Percentiles rank a stretch among this genome's conserved stretches.
These are phyloP conservation scores for Ceratobasidium sp. DNA, from an alignment of 1,284 basidiomycete species.

Conservation along the genomic window DNA sequence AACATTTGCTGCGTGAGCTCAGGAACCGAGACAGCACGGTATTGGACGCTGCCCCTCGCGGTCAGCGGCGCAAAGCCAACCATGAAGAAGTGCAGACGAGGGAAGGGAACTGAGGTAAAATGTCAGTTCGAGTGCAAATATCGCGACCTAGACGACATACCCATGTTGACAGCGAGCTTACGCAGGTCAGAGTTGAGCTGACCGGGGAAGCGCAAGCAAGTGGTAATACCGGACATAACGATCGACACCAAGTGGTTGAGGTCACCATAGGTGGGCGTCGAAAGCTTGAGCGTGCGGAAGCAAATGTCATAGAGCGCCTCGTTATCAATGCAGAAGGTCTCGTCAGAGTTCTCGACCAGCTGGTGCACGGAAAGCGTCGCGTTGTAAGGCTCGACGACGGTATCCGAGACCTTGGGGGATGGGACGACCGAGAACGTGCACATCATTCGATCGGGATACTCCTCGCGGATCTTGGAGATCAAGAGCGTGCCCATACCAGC, in stretches of 20 bases:
- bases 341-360: conserved; percentile 73
- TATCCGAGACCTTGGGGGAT: conserved; percentile 68
- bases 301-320: conserved; percentile 99
- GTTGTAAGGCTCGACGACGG: conserved; percentile 74
- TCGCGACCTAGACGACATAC: conserved; percentile 60
- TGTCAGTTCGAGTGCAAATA: conserved; percentile 47
- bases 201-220: conserved; percentile 97
- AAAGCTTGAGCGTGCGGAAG: conserved; percentile 95
- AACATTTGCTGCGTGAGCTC: conserved; percentile 99
- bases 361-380: conserved; percentile 71
- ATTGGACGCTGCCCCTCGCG: conserved; percentile 91
- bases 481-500: conserved; percentile 73
- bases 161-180: conserved; percentile 99
- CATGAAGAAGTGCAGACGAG: conserved; percentile 99
- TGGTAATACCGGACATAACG: conserved; percentile 98
- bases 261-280: conserved; percentile 94
- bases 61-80: conserved; percentile 96
- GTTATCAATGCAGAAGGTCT: conserved; percentile 85
- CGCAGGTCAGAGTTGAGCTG: conserved; percentile 98
- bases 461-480: conserved; percentile 72
- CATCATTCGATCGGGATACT: conserved; percentile 75
- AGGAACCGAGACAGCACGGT: conserved; percentile 94
- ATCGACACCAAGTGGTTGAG: conserved; percentile 97
- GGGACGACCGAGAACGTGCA: conserved; percentile 73
- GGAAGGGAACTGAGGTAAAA: conserved; percentile 82